Conservation (phyloP, 257 asterid genomes). For the Cruciata laevipes region DNA sequence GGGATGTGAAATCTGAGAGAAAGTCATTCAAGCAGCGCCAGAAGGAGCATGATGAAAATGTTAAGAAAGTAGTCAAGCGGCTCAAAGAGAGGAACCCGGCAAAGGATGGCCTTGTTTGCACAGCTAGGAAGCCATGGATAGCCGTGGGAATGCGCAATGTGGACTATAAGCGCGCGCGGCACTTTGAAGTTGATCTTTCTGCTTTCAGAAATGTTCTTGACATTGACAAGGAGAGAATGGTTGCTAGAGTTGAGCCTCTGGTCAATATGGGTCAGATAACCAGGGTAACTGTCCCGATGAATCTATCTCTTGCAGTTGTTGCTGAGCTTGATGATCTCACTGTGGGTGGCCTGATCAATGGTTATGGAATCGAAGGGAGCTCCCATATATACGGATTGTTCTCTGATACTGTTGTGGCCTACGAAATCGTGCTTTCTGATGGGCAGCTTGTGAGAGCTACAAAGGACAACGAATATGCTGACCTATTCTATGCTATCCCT, state of each 20-base stretch:
- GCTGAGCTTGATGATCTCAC: conserved; percentile 96
- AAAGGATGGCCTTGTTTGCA: conserved; percentile 71
- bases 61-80: conserved; percentile 41
- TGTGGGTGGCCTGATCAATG: conserved; percentile 93
- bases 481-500: conserved; percentile 82
- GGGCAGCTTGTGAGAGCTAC: conserved; percentile 86
- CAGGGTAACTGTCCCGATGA: conserved; percentile 82
- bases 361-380: conserved; percentile 97
- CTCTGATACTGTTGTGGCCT: conserved; percentile 91
- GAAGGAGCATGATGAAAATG: conserved; percentile 48
- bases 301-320: conserved; percentile 82
- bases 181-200: conserved; percentile 91
- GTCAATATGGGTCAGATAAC: conserved; percentile 94
- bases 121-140: conserved; percentile 72
- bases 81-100: conserved; percentile 38
- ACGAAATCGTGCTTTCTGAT: conserved; percentile 77
- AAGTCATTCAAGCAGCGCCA: conserved; percentile 70
- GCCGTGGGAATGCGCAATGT: conserved; percentile 94
- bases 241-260: conserved; percentile 86
- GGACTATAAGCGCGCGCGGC: conserved; percentile 88
- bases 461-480: conserved; percentile 78
- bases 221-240: conserved; percentile 68
- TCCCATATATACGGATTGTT: conserved; percentile 83
- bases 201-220: conserved; percentile 68
- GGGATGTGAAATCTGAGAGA: conserved; percentile 63